Base-by-base conservation (phyloP, 192 early-diverging fungal genomes). In the Coemansia sp. region DNA sequence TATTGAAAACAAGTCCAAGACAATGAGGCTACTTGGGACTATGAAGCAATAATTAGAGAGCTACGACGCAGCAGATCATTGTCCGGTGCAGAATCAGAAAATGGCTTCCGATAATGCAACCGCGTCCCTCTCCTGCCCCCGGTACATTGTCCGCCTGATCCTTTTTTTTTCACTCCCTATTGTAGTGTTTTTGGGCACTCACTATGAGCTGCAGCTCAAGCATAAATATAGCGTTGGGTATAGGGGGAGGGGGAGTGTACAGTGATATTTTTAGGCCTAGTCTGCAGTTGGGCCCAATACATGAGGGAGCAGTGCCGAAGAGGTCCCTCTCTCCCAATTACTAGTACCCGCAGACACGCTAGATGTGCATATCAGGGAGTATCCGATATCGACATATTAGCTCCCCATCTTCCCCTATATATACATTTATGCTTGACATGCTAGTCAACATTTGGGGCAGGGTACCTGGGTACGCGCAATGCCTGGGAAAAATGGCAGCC, bases 1-100 rank as follows among this genome's bases (percentile, higher is more conserved):
- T 29, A 13, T 11, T 8, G 51, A 12, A 24, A 55, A 55, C 24
- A 12, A 9, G 24, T 29, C 12, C 51, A 12, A 55, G 10, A 55
- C 51, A 55, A 55, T 55, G 24, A 9, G 11, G 51, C 22, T 29
- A n/a, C n/a, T 50, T 50, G 51, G 12, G 51, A 55, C 20, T 55
- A 55, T 15, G 51, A 55, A 29, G 5, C 27, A 7, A 55, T 55
- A 29, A 55, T 55, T 9, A 55, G 27, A 29, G 46, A 20, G 27
- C 51, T 55, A 50, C 46, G 46, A n/a, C n/a, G 46, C 46, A 50
- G n/a, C 46, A 50, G 24, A 13, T 5, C 24, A 55, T 55, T 55
- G 51, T 55, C 51, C 0, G 11, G 24, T 2, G 10, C 51, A 29
- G 51, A 55, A 55, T 55, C 51, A 29, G 51, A 55, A 55, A 29